Evolutionary conservation across 306 rosid species (phyloP).

Genomic region (Trifolium fragiferum): DNA sequence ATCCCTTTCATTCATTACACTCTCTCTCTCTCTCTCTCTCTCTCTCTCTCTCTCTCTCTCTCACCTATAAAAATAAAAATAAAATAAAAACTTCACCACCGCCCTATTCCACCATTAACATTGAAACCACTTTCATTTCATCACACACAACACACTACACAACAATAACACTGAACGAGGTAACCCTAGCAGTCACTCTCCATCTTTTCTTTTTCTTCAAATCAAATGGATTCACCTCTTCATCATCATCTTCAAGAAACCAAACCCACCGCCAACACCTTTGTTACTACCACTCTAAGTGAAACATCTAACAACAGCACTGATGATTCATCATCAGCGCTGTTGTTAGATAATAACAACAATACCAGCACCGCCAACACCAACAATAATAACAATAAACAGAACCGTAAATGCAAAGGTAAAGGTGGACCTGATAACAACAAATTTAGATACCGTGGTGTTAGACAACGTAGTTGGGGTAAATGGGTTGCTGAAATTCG

Average conservation of each 20-base stretch:
- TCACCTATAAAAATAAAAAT: too few species aligned
- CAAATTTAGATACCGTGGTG: slow-evolving; percentile 90
- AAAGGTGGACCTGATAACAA: slow-evolving; percentile 97
- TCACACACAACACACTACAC: background rate
- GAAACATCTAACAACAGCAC: slow-evolving; percentile 35
- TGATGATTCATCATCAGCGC: background rate
- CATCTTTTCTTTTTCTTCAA: slow-evolving; percentile 24
- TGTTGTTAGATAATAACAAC: background rate
- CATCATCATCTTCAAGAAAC: slow-evolving; percentile 42
- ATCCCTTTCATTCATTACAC: background rate
- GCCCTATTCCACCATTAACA: slow-evolving; percentile 85
- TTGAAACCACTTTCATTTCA: slow-evolving; percentile 39
- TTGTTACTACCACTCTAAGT: slow-evolving; percentile 33
- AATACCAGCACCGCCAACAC: background rate
- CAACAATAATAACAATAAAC: background rate
- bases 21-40: slow-evolving; percentile 33
- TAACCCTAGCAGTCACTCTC: slow-evolving; percentile 38
- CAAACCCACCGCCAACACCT: slow-evolving; percentile 45
- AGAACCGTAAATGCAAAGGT: slow-evolving; percentile 56
- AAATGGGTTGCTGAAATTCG: slow-evolving; percentile 99
- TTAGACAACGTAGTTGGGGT: slow-evolving; percentile 95
- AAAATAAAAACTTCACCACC: slow-evolving; percentile 53
- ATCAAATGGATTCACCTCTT: slow-evolving; percentile 54
- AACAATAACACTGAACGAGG: slow-evolving; percentile 82
- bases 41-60: slow-evolving; percentile 37